phyloP scores from a whole-genome alignment of 2,329 filamentous ascomycete genomes.

The Cordyceps farinosa region DNA sequence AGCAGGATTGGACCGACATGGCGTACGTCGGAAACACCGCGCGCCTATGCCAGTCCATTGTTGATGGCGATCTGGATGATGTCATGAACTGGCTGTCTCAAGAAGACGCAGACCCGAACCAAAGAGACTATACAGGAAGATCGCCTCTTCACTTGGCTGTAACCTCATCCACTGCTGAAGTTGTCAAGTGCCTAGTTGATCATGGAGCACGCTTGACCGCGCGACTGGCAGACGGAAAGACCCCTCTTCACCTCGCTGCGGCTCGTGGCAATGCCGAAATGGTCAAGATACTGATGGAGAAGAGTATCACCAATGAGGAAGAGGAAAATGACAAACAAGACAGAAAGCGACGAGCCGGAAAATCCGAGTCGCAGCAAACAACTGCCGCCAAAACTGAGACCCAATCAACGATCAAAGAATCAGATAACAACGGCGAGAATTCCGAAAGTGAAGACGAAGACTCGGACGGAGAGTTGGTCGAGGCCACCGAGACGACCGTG shows the following conservation, averaged over 20 bases:
- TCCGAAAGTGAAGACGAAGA: slow-evolving; percentile 36
- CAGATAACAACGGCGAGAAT: slow-evolving; percentile 27
- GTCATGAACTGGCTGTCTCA: slow-evolving; percentile 68
- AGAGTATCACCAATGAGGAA: slow-evolving; percentile 71
- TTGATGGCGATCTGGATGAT: slow-evolving; percentile 66
- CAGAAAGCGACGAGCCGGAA: slow-evolving; percentile 39
- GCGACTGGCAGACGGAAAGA: slow-evolving; percentile 73
- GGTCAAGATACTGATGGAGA: slow-evolving; percentile 67
- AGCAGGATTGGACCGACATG: slow-evolving; percentile 88
- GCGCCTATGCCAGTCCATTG: slow-evolving; percentile 74
- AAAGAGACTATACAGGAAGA: slow-evolving; percentile 73
- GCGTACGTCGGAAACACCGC: slow-evolving; percentile 80
- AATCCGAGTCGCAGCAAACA: slow-evolving; percentile 23
- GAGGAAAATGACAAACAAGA: slow-evolving; percentile 59
- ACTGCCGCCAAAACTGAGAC: slow-evolving; percentile 22
- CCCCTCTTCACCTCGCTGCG: slow-evolving; percentile 78
- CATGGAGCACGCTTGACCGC: slow-evolving; percentile 69
- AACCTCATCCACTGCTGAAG: slow-evolving; percentile 62
- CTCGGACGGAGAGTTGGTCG: slow-evolving; percentile 41
- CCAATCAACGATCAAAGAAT: slow-evolving; percentile 17
- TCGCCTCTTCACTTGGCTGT: slow-evolving; percentile 76
- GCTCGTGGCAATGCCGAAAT: slow-evolving; percentile 66
- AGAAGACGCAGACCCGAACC: slow-evolving; percentile 66
- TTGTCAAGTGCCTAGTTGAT: slow-evolving; percentile 69
- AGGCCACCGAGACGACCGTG: slow-evolving; percentile 47